Conservation (phyloP, 2,329 filamentous ascomycete genomes). For the Neopestalotiopsis clavispora region DNA sequence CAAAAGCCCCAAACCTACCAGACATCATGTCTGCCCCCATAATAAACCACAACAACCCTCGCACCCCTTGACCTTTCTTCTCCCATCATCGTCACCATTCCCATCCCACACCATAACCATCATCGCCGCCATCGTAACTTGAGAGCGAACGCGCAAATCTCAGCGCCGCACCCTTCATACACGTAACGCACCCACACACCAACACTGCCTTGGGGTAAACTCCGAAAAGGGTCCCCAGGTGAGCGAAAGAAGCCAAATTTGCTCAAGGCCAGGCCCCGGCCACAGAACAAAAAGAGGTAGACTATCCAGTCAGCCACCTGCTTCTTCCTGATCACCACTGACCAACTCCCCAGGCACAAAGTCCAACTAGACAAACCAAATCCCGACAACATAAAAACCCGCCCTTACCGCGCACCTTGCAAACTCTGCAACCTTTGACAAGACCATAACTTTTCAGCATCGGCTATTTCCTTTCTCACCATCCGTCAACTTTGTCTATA, state of each 20-base stretch:
- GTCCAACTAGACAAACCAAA: slow-evolving; percentile 5
- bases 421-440: slow-evolving; percentile 15
- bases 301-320: slow-evolving; percentile 9
- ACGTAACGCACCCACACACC: slow-evolving; percentile 22
- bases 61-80: slow-evolving; percentile 24
- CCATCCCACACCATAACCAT: background rate
- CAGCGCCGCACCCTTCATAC: slow-evolving; percentile 19
- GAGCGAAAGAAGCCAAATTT: slow-evolving; percentile 19
- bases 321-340: background rate
- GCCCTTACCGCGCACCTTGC: slow-evolving; percentile 17
- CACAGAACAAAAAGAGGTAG: slow-evolving; percentile 12
- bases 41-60: slow-evolving; percentile 26
- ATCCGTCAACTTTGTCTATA: slow-evolving; percentile 3
- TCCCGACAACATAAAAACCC: slow-evolving; percentile 4
- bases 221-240: slow-evolving; percentile 2
- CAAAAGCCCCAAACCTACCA: slow-evolving; percentile 40
- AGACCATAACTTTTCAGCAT: background rate
- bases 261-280: slow-evolving; percentile 17
- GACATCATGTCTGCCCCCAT: slow-evolving; percentile 41
- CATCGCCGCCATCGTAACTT: slow-evolving; percentile 1
- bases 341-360: background rate
- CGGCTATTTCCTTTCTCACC: slow-evolving; percentile 16
- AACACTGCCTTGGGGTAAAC: slow-evolving; percentile 20
- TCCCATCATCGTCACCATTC: slow-evolving; percentile 18
- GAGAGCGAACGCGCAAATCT: slow-evolving; percentile 11